phyloP scores from a whole-genome alignment of 2,329 filamentous ascomycete species.

The Fusarium sp. region DNA sequence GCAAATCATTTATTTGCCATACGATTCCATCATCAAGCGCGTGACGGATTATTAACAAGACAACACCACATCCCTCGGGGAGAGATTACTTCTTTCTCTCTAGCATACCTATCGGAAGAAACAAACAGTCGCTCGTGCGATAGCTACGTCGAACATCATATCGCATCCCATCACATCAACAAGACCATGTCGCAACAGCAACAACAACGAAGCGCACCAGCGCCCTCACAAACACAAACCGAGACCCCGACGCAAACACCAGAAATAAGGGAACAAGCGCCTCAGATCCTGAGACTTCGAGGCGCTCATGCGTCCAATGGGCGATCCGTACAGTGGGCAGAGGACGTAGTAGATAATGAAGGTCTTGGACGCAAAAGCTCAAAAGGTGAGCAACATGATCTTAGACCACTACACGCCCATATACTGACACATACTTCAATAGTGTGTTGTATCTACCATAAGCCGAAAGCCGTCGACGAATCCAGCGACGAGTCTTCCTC shows the following conservation, averaged over 20 bases:
- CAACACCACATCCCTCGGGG: neutral
- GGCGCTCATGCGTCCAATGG: constrained; percentile 57
- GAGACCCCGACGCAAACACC: constrained; percentile 41
- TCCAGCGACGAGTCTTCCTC: constrained; percentile 75
- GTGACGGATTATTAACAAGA: constrained; percentile 6
- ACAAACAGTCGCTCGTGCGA: neutral
- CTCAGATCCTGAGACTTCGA: constrained; percentile 60
- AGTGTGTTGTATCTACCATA: constrained; percentile 99
- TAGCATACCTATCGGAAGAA: neutral
- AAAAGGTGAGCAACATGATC: constrained; percentile 70
- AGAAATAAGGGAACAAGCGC: constrained; percentile 43
- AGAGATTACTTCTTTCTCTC: neutral
- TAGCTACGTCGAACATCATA: neutral
- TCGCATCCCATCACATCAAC: neutral
- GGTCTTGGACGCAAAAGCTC: constrained; percentile 92
- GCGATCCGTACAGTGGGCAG: constrained; percentile 87
- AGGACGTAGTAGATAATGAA: constrained; percentile 94
- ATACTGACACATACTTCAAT: neutral
- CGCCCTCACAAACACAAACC: constrained; percentile 49
- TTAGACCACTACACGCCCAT: neutral
- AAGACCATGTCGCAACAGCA: constrained; percentile 47
- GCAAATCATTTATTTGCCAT: constrained; percentile 26
- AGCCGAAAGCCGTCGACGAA: constrained; percentile 81
- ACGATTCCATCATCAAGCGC: constrained; percentile 20
- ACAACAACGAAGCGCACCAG: constrained; percentile 41